Base-by-base conservation (phyloP, 1,284 basidiomycete species). In the Ganoderma lingzhi region DNA sequence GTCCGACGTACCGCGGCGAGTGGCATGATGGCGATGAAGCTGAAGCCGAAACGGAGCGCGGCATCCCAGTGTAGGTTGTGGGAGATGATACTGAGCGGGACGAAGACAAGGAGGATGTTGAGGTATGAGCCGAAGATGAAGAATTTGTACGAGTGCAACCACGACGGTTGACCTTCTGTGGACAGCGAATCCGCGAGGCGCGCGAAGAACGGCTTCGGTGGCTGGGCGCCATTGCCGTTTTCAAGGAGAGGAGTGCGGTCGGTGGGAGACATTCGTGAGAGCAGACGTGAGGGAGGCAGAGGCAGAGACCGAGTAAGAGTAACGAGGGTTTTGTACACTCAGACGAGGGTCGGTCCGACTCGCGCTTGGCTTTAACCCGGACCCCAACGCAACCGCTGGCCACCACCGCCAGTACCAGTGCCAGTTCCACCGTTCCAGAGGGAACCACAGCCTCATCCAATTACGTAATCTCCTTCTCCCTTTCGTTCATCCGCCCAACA, bases 1-100 rank as follows among this genome's bases (percentile, higher is more conserved):
- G 23, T 23, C 56, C 70, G 68, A 75, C 79, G 69, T 73, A 92
- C 93, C 82, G 93, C 92, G 53, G 93, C 93, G 44, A 97, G 85
- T n/a, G 95, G 95, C 65, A 97, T 86, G 74, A 97, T 96, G 8
- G 95, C 93, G 51, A 96, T 77, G 80, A 97, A 97, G 70, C 92
- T 94, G 78, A 94, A 93, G 6, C 82, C 81, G 77, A 97, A 97
- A n/a, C 93, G 88, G 55, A 93, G 84, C 10, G 88, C 91, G n/a
- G 93, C 92, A 82, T 94, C 92, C 93, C 93, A 94, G 73, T 89
- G 76, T 19, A 87, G 75, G 71, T 85, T 81, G 78, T 93, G 88
- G 45, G 93, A 85, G 28, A 91, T 68, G 60, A 90, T 81, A 70
- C 89, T 88, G 73, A 97, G 81, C 2, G 78, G 78, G 15, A 80